These are phyloP conservation scores for Climacium dendroides DNA, from an alignment of 225 moss, liverwort and hornwort genomes.

Conservation along the genomic window DNA sequence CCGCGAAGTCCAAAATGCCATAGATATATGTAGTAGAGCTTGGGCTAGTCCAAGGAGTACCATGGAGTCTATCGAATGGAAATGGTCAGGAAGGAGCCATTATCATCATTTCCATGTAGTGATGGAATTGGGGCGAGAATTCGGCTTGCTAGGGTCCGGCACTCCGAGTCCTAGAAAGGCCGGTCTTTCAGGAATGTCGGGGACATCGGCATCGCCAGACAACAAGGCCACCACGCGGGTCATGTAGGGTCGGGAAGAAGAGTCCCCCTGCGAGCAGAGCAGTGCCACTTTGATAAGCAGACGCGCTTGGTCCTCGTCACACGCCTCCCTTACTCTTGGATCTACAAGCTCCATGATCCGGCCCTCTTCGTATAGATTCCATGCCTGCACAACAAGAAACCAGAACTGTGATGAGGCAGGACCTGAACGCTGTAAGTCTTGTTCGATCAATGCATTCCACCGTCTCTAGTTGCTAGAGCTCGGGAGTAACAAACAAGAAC, in stretches of 20 bases:
- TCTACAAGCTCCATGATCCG: conserved; percentile 29
- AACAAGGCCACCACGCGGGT: conserved; percentile 15
- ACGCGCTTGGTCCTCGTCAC: conserved; percentile 36
- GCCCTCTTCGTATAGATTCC: conserved; percentile 22
- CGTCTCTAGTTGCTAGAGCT: background rate
- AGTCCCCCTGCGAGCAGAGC: conserved; percentile 33
- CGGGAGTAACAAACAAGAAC: background rate
- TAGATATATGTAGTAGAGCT: background rate
- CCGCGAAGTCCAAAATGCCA: background rate
- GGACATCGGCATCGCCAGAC: conserved; percentile 19
- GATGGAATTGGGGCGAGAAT: conserved; percentile 7
- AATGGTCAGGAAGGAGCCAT: background rate
- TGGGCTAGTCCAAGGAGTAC: background rate
- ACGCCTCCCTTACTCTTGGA: conserved; percentile 14
- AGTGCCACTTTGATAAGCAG: conserved; percentile 42
- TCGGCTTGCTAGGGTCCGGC: conserved; percentile 1
- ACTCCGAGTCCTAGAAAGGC: conserved; percentile 31
- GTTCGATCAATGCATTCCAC: background rate
- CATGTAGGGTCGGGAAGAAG: conserved; percentile 20
- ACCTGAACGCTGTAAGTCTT: background rate
- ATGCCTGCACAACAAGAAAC: conserved; percentile 16
- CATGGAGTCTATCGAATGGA: background rate
- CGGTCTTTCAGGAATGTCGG: conserved; percentile 15
- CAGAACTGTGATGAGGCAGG: background rate
- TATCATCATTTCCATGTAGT: conserved; percentile 20